A percentile compares a stretch with the other conserved stretches of the same genome.
These are phyloP conservation scores for Zostera marina DNA, from an alignment of 116 monocot species.

Conservation along the genomic window DNA sequence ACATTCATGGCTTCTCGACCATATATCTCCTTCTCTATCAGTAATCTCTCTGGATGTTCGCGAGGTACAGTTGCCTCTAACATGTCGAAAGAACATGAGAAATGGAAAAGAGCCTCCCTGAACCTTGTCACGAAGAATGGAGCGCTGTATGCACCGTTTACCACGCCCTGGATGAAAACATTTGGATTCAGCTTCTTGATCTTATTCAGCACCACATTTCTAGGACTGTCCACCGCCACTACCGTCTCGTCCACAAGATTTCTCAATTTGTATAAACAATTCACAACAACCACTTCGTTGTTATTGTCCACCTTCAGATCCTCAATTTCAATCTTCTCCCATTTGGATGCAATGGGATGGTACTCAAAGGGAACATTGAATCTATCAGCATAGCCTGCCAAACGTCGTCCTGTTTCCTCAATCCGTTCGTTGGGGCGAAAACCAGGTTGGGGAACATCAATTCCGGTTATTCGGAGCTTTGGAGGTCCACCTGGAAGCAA, in stretches of 20 bases:
- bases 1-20: constrained; percentile 48
- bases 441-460: constrained; percentile 74
- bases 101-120: constrained; percentile 58
- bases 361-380: constrained; percentile 53
- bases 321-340: constrained; percentile 41
- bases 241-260: constrained; percentile 64
- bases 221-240: constrained; percentile 40
- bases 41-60: constrained; percentile 32
- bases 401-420: constrained; percentile 43
- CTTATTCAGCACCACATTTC: constrained; percentile 39
- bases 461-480: constrained; percentile 61
- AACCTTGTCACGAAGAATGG: constrained; percentile 84
- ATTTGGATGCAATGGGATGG: constrained; percentile 36
- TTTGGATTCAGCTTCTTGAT: constrained; percentile 50
- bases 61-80: constrained; percentile 40
- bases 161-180: constrained; percentile 50
- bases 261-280: constrained; percentile 40
- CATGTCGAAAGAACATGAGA: constrained; percentile 58
- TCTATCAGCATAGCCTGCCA: constrained; percentile 35
- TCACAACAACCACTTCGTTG: constrained; percentile 48
- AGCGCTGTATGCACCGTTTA: constrained; percentile 59
- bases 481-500: constrained; percentile 37
- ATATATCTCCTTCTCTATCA: constrained; percentile 49
- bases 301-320: constrained; percentile 37
- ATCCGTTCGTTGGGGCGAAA: constrained; percentile 59